Conservation (phyloP, 2,329 filamentous ascomycete genomes). For the Penicillium polonicum region DNA sequence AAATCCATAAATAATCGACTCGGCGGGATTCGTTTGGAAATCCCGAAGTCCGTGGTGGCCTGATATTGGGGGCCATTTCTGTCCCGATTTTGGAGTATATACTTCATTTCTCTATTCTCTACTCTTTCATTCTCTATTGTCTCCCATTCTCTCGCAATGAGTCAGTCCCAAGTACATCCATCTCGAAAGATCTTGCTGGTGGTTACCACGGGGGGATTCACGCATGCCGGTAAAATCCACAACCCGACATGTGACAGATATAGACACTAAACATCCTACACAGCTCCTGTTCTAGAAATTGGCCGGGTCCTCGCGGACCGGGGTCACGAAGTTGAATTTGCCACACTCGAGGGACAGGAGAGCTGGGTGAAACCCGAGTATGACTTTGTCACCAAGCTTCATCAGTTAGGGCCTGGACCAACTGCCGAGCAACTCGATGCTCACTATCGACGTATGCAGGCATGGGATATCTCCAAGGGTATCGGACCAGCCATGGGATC, state of each 20-base stretch:
- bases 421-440: neutral
- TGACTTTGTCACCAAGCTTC: neutral
- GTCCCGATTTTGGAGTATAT: too few species aligned
- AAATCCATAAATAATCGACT: neutral
- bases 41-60: too few species aligned
- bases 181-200: neutral
- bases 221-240: neutral
- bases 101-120: neutral
- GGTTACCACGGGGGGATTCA: neutral
- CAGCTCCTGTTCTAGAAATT: neutral
- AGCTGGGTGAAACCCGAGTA: neutral
- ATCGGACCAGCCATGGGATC: neutral
- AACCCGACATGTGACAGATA: too few species aligned
- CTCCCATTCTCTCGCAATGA: neutral
- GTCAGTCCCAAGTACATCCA: neutral
- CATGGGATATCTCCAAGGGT: neutral
- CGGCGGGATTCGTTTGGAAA: neutral
- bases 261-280: neutral
- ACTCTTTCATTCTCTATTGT: neutral
- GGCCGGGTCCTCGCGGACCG: neutral
- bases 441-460: neutral
- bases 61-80: too few species aligned
- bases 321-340: neutral
- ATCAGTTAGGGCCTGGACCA: neutral
- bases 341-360: neutral